Base-by-base conservation (phyloP, 1,284 basidiomycete genomes). In the Fistulina hepatica region DNA sequence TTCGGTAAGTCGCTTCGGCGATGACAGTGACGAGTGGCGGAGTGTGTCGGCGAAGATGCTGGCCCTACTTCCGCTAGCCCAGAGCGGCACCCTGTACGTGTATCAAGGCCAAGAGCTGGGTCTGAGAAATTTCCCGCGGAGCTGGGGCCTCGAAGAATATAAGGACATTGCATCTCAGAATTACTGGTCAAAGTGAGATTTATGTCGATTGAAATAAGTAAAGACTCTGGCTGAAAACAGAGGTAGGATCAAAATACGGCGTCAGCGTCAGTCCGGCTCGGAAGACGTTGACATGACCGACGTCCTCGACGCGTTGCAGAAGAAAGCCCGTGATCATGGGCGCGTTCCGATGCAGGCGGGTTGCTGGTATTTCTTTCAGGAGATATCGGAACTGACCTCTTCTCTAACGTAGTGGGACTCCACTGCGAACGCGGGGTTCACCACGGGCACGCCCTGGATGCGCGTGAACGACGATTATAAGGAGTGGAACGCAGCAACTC, bases 21-120 rank as follows among this genome's bases (percentile, higher is more conserved):
- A 72, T 45, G 80, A 83, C 51, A 59, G 64, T 0, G 63, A 67
- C 0, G 56, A 69, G 47, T 71, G 69, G 62, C 67, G 79, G 4
- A 54, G 57, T 1, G 49, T 61, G 6, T 73, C 73, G 1, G 79
- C 73, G 7, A 82, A 83, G 52, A 56, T 84, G 53, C 56, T 85
- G 15, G 71, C 76, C 0, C 59, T 81, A 17, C 55, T 82, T 35
- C 67, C 82, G 47, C 60, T 69, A 24, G 70, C 74, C 0, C 69
- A 76, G 35, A 61, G 66, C 2, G 83, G 82, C 3, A 82, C 82
- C 9, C 55, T 78, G 44, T 86, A 74, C 52, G 61, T 88, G 10
- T 84, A 76, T 54, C 79, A 85, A 57, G 81, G 84, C 3, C 63
- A 83, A 56, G 80, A 83, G 49, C 67, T 86, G 1, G 82, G 73